Evolutionary conservation across 495 filamentous ascomycete species (phyloP).

Genomic region (Penicillium verhagenii): DNA sequence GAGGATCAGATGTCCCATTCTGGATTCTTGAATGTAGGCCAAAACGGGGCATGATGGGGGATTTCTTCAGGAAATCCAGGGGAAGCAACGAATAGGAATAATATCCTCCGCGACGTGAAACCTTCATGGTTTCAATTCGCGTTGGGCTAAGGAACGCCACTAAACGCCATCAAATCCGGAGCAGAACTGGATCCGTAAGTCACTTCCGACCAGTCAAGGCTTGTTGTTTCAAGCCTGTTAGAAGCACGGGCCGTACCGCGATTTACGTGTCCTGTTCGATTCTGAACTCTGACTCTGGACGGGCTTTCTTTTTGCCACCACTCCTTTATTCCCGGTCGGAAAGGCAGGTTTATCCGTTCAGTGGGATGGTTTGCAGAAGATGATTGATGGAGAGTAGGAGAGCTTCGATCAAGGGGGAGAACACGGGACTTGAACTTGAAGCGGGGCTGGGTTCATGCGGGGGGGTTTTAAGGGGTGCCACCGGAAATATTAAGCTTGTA

Average conservation of each 20-base stretch:
- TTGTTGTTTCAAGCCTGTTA: neutral
- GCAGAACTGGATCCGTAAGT: neutral
- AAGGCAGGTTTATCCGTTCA: neutral
- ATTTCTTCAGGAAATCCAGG: neutral
- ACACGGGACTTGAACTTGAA: too few species aligned
- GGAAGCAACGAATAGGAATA: neutral
- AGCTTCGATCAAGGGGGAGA: neutral
- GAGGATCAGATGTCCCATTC: neutral
- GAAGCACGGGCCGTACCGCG: neutral
- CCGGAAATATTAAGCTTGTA: neutral
- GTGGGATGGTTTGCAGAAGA: neutral
- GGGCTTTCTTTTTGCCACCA: neutral
- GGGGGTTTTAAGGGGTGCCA: too few species aligned
- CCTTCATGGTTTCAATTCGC: slow-evolving; percentile 1
- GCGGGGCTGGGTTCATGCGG: neutral
- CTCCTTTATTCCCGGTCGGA: neutral
- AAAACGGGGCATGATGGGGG: neutral
- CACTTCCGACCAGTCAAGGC: neutral
- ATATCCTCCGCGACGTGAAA: neutral
- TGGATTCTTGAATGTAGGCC: neutral
- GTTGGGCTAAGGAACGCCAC: neutral
- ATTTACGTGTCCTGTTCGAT: neutral
- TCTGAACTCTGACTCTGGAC: too few species aligned
- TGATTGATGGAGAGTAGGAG: neutral
- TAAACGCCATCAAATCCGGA: neutral